A percentile compares a stretch with the other conserved stretches of the same genome.
phyloP scores from a whole-genome alignment of 2,329 filamentous ascomycete species.

The Cadophora gregata region DNA sequence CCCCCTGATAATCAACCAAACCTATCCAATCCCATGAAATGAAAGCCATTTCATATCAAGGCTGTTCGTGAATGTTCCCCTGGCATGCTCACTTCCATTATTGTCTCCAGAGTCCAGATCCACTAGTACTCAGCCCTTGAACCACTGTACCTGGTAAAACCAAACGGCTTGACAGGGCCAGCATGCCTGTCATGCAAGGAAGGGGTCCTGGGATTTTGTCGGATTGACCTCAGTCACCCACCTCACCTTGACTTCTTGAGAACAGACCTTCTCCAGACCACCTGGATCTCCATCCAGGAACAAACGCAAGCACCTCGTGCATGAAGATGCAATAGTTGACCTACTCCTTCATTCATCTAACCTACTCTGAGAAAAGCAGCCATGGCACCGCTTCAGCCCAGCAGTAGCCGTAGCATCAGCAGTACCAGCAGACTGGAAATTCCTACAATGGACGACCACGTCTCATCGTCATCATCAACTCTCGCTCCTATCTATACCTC shows the following conservation, averaged over 20 bases:
- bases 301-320: conserved; percentile 20
- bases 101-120: conserved; percentile 6
- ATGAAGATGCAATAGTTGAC: conserved; percentile 27
- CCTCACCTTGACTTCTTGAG: conserved; percentile 12
- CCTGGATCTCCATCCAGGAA: conserved; percentile 14
- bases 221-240: conserved; percentile 2
- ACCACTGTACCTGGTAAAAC: conserved; percentile 1
- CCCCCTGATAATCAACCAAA: neutral
- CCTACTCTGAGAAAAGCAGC: conserved; percentile 12
- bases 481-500: conserved; percentile 13
- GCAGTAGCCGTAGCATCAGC: conserved; percentile 10
- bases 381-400: conserved; percentile 27
- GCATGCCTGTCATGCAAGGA: conserved; percentile 16
- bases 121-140: conserved; percentile 14
- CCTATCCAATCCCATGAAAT: neutral
- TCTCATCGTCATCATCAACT: conserved; percentile 30
- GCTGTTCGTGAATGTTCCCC: neutral
- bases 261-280: conserved; percentile 17
- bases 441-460: conserved; percentile 21
- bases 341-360: conserved; percentile 10
- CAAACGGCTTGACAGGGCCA: conserved; percentile 25
- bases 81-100: neutral
- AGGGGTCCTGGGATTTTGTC: conserved; percentile 7
- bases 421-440: conserved; percentile 19
- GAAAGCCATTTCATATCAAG: neutral